Evolutionary conservation across 257 asterid species (phyloP), one percentile per base, ranked within the genome.

Genomic region (Salvia hispanica): DNA sequence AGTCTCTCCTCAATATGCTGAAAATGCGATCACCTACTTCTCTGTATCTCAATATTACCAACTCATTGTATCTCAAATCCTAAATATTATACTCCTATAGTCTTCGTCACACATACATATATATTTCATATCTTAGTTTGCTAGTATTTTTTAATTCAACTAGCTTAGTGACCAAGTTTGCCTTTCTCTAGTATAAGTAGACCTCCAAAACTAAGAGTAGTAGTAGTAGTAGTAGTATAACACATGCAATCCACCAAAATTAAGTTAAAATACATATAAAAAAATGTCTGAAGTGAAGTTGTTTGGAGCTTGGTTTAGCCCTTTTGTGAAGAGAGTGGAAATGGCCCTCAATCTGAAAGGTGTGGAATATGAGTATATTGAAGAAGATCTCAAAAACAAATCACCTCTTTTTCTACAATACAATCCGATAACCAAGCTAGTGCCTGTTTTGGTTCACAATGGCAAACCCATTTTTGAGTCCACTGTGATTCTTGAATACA

Each of bases 401-500:
- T 76, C 85, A 34, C 44, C 76, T 31, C 42, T 61, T 40, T 78
- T 84, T 62, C 70, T 84, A 16, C 76, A 84, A 4, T 72, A 73
- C 67, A 86, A 82, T 52, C 90, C 90, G 4, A 3, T 86, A 47
- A 45, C 75, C 67, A 72, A 82, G 43, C 71, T 78, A 56, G 46
- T 84, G 15, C 93, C 90, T 0, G 81, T 84, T 3, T 12, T 84
- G 7, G 6, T 86, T 1, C 88, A 84, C 73, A 78, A 84, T 25
- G 88, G 79, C 4, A 86, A 73, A 6, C 67, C 90, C 10, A 64
- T 86, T 15, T 5, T 12, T 10, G 88, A 86, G 25, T 86, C 93
- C 7, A 9, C 59, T 0, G 47, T 77, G n/a, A 84, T 86, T 51
- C 76, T 86, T 16, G 84, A 86, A 33, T 86, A 86, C 66, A 78